Conservation (phyloP, 768 basidiomycete genomes). For the Mycena galopus region DNA sequence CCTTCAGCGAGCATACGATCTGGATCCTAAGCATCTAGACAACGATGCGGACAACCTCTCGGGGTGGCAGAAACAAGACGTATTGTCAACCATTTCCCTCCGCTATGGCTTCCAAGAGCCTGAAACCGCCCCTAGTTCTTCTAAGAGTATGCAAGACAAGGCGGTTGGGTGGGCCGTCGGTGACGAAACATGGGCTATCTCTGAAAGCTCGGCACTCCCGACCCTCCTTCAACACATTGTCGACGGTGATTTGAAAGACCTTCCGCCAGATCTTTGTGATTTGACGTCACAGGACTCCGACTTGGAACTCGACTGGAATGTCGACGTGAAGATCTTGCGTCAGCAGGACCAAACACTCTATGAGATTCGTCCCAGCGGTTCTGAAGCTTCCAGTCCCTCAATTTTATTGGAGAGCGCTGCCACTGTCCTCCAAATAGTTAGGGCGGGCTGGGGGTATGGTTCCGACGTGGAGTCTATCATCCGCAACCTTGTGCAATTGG, state of each 20-base stretch:
- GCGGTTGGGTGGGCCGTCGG: conserved; percentile 21
- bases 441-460: conserved; percentile 18
- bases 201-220: conserved; percentile 10
- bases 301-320: conserved; percentile 21
- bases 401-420: conserved; percentile 25
- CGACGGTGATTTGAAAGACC: conserved; percentile 1
- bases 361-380: conserved; percentile 9
- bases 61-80: conserved; percentile 18
- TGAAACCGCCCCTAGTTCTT: background rate
- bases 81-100: background rate
- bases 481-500: conserved; percentile 15
- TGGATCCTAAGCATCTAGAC: conserved; percentile 1
- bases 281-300: conserved; percentile 1
- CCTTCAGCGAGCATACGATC: conserved; percentile 21
- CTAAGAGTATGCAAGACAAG: background rate
- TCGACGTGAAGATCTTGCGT: conserved; percentile 9
- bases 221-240: conserved; percentile 18
- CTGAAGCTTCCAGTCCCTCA: conserved; percentile 15
- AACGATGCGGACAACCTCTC: conserved; percentile 8
- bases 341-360: conserved; percentile 9
- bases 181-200: conserved; percentile 14
- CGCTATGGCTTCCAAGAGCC: conserved; percentile 21
- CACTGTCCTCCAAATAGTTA: conserved; percentile 24
- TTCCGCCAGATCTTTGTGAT: conserved; percentile 16
- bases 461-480: background rate